A percentile compares a stretch with the other conserved stretches of the same genome.
Evolutionary conservation across 495 filamentous ascomycete species (phyloP).

Genomic region (Penicillium bialowiezense): DNA sequence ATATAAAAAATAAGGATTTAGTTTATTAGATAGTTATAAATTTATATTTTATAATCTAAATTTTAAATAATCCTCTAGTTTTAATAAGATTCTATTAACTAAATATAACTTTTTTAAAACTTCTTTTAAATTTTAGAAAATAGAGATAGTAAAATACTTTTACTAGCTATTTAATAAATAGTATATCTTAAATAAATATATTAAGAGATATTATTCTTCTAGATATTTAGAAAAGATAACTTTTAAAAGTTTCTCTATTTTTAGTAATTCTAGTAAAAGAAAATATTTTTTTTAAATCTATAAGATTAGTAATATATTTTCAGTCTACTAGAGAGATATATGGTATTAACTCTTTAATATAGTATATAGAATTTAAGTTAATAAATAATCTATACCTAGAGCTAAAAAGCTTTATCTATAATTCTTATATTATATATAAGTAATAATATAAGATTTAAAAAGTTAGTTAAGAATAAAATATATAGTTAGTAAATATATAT

Average conservation of each 20-base stretch:
- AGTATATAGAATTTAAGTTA: background rate
- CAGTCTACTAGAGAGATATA: background rate
- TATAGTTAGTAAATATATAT: background rate
- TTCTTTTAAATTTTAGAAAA: background rate
- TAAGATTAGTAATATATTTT: background rate
- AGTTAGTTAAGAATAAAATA: background rate
- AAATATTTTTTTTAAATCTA: background rate
- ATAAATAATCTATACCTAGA: background rate
- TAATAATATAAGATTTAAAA: constrained; percentile 5
- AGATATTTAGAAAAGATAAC: background rate
- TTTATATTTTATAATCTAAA: background rate
- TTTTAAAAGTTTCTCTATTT: background rate
- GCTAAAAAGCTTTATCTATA: background rate
- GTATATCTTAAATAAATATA: constrained; percentile 5
- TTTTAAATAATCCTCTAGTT: background rate
- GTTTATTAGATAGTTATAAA: background rate
- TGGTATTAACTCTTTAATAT: constrained; percentile 2
- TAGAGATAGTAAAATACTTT: background rate
- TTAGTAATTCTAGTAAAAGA: background rate
- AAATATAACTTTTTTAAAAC: background rate
- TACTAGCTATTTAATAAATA: constrained; percentile 3
- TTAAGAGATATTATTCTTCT: constrained; percentile 6
- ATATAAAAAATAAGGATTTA: background rate
- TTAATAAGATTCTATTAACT: background rate
- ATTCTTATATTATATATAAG: constrained; percentile 1